Evolutionary conservation across 1,284 basidiomycete species (phyloP).

Genomic region (Trichosporon sp.): DNA sequence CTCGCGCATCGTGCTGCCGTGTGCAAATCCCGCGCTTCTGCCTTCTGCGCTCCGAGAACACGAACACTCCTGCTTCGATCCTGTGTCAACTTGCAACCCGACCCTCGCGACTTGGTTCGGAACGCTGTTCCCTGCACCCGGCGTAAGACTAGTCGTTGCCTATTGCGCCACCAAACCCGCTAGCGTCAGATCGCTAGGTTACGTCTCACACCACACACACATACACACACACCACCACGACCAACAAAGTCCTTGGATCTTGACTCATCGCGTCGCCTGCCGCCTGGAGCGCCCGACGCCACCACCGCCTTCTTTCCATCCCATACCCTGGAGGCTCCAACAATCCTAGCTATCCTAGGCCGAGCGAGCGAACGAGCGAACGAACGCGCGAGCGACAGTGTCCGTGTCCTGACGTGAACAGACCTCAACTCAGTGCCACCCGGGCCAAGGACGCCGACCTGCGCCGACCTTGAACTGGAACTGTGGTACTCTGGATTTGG

Average conservation of each 20-base stretch:
- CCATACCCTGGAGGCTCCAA: not conserved
- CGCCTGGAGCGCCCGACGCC: not conserved
- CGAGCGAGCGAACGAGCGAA: no score
- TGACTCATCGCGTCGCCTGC: not conserved
- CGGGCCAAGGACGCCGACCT: not conserved
- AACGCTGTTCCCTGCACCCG: not conserved
- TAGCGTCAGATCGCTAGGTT: not conserved
- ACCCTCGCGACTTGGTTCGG: not conserved
- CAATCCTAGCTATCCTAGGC: not conserved
- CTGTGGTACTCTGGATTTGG: no score
- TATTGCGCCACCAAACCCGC: not conserved
- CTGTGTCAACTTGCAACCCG: not conserved
- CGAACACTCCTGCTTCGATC: not conserved
- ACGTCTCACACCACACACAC: no score
- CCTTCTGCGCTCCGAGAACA: not conserved
- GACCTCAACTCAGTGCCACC: not conserved
- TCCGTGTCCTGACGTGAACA: no score
- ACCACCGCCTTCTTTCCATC: not conserved
- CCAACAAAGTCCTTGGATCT: not conserved
- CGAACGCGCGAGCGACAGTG: no score
- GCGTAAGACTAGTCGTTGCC: not conserved
- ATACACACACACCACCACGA: no score
- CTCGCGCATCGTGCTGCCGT: no score
- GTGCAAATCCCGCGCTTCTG: no score
- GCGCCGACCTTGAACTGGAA: not conserved